These are phyloP conservation scores for Phytophthora europaea DNA, from an alignment of 352 stramenopile genomes.

Conservation along the genomic window DNA sequence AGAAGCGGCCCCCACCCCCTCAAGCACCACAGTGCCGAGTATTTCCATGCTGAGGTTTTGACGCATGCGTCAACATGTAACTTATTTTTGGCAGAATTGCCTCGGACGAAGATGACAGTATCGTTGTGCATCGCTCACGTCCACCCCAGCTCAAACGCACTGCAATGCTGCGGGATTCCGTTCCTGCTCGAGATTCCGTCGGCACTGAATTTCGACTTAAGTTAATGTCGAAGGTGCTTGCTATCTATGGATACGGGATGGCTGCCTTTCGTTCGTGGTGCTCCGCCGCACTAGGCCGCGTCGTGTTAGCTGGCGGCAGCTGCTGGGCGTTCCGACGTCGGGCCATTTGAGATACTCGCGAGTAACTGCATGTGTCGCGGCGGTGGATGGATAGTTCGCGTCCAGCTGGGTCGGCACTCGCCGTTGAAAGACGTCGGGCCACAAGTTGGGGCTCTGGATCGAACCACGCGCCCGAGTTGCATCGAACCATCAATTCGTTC, in stretches of 20 bases:
- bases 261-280: neutral
- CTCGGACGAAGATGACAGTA: neutral
- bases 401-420: constrained; percentile 14
- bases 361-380: constrained; percentile 31
- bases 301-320: neutral
- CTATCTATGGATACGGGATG: neutral
- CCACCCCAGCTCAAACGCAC: neutral
- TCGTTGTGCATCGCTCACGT: constrained; percentile 21
- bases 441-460: constrained; percentile 17
- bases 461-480: constrained; percentile 4
- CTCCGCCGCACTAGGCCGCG: neutral
- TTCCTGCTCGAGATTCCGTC: neutral
- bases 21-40: neutral
- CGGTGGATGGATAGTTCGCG: constrained; percentile 27
- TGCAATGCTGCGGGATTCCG: neutral
- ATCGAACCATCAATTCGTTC: constrained; percentile 24
- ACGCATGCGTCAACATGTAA: neutral
- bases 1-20: neutral
- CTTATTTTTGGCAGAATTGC: too few relatives aligned
- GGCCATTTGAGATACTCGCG: constrained; percentile 8
- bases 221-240: constrained; percentile 22
- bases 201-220: constrained; percentile 3
- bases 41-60: neutral
- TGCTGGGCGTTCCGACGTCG: constrained; percentile 4
- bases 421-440: neutral